Conservation (phyloP, 2,329 filamentous ascomycete species). For the Lomentospora prolificans region DNA sequence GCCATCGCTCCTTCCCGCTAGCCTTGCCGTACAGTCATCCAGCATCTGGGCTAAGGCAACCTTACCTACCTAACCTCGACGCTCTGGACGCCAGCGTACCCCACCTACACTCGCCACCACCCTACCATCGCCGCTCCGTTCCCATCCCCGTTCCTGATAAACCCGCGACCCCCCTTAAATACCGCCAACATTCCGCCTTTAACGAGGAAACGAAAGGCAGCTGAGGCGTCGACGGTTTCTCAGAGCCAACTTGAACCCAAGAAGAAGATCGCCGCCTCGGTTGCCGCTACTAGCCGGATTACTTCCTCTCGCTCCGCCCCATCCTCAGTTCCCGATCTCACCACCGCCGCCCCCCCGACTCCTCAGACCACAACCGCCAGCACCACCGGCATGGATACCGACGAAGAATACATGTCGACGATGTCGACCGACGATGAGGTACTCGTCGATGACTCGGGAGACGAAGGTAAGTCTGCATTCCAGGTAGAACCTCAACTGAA, state of each 20-base stretch:
- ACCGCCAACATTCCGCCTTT: slow-evolving; percentile 48
- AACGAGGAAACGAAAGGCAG: slow-evolving; percentile 53
- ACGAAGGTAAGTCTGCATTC: slow-evolving; percentile 10
- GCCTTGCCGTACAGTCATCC: slow-evolving; percentile 2
- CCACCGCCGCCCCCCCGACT: slow-evolving; percentile 4
- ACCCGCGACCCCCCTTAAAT: neutral
- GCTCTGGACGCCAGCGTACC: neutral
- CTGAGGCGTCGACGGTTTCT: slow-evolving; percentile 52
- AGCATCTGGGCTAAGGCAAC: neutral
- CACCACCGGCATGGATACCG: slow-evolving; percentile 74
- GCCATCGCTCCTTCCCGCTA: neutral
- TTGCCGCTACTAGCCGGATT: slow-evolving; percentile 31
- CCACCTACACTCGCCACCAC: neutral
- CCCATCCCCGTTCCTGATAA: neutral
- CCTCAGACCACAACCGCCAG: slow-evolving; percentile 14
- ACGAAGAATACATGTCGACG: slow-evolving; percentile 86
- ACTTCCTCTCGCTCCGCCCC: slow-evolving; percentile 52
- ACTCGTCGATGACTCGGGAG: slow-evolving; percentile 23
- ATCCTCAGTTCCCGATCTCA: slow-evolving; percentile 39
- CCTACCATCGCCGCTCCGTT: neutral
- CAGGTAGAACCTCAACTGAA: slow-evolving; percentile 1
- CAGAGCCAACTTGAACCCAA: slow-evolving; percentile 31
- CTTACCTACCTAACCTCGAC: neutral
- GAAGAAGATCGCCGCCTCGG: slow-evolving; percentile 50
- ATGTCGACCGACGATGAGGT: slow-evolving; percentile 65